Base-by-base conservation (phyloP, 768 basidiomycete genomes). In the Tulasnella sp. region DNA sequence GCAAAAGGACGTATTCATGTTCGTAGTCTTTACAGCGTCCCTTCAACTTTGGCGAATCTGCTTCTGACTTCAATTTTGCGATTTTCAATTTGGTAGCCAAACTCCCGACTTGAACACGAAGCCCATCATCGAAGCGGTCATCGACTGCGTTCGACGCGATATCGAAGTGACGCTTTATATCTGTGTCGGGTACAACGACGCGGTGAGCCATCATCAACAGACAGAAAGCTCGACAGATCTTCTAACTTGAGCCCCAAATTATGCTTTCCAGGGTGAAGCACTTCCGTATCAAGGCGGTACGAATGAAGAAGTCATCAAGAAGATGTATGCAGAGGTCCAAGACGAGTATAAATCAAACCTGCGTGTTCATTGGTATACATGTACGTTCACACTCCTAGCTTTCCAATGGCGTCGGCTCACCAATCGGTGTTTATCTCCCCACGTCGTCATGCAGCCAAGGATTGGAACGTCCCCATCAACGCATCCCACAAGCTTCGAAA, bases 231-330 rank as follows among this genome's bases (percentile, higher is more conserved):
- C 17, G n/a, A 45, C n/a, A 2, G 23, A 27, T 58, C 29, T 4
- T n/a, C 15, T n/a, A 43, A 32, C 27, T 26, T 47, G 23, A 19
- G 17, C n/a, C 21, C 21, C 61, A n/a, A 11, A 11, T n/a, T n/a
- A n/a, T n/a, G n/a, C n/a, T n/a, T n/a, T n/a, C n/a, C 78, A 75
- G 71, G 80, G 80, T 53, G 83, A 84, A 68, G 77, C 77, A 42
- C 73, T 84, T 38, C 83, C 83, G 0, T 78, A 78, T 64, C 83
- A 84, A 68, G 85, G 85, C 9, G 85, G 85, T 1, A 86, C 80
- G 34, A 87, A 87, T 67, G 82, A 84, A 63, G 76, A 83, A 69
- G 83, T 87, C 19, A 79, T 78, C 15, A 74, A 78, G 62, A 71
- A 73, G 38, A 77, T 87, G 73, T 86, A 78, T 70, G 75, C 73